phyloP scores from a whole-genome alignment of 768 basidiomycete species.

The Auriscalpium orientale region DNA sequence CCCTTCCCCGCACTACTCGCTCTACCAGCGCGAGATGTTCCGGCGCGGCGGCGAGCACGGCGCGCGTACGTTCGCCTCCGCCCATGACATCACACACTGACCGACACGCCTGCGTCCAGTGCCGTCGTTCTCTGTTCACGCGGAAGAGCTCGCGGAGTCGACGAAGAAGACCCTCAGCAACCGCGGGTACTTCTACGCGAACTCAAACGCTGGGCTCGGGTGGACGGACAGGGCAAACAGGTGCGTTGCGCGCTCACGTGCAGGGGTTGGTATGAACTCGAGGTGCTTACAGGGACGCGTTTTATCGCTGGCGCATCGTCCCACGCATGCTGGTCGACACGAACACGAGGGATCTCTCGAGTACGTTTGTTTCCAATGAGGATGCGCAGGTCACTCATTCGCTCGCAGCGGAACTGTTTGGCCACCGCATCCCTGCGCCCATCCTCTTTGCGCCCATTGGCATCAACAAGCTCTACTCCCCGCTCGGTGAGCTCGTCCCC shows the following conservation, averaged over 20 bases:
- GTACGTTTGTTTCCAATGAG: constrained; percentile 19
- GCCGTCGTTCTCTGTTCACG: constrained; percentile 35
- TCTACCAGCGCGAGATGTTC: constrained; percentile 45
- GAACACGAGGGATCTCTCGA: constrained; percentile 38
- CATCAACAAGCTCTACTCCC: constrained; percentile 43
- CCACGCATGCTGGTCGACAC: constrained; percentile 50
- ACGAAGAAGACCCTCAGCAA: constrained; percentile 37
- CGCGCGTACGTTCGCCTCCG: constrained; percentile 20
- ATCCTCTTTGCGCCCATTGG: constrained; percentile 51
- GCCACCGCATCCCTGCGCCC: constrained; percentile 41
- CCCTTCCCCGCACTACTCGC: constrained; percentile 41
- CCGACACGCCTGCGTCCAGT: constrained; percentile 19
- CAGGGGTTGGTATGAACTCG: not conserved
- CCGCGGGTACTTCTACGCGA: constrained; percentile 44
- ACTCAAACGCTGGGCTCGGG: constrained; percentile 43
- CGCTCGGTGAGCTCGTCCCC: constrained; percentile 37
- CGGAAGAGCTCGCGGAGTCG: constrained; percentile 32
- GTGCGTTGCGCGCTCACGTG: constrained; percentile 9
- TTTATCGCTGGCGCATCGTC: constrained; percentile 47
- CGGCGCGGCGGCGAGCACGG: constrained; percentile 32
- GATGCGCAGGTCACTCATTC: not conserved
- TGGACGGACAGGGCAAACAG: constrained; percentile 48
- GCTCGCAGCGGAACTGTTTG: constrained; percentile 27
- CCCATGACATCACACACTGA: not conserved
- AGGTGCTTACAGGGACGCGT: constrained; percentile 33